These are phyloP conservation scores for Yamadazyma sp. DNA, from an alignment of 1,139 yeast genomes.

Conservation along the genomic window DNA sequence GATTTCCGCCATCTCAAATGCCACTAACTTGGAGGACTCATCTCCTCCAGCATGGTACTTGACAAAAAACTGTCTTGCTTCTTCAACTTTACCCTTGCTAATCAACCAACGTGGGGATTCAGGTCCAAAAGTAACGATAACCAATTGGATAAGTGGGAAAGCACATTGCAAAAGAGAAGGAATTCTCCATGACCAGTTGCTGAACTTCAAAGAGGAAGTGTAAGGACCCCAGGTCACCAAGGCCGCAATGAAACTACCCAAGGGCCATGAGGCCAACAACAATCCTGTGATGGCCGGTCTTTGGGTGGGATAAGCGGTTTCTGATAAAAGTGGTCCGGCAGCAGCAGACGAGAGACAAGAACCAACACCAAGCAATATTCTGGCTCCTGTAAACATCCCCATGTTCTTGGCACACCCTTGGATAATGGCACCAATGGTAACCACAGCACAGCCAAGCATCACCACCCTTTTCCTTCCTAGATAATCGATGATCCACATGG, in stretches of 20 bases:
- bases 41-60: slow-evolving; percentile 42
- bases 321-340: slow-evolving; percentile 41
- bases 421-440: slow-evolving; percentile 37
- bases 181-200: slow-evolving; percentile 38
- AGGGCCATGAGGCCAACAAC: slow-evolving; percentile 49
- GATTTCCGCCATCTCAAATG: slow-evolving; percentile 47
- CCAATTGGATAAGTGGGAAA: slow-evolving; percentile 26
- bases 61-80: slow-evolving; percentile 13
- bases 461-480: slow-evolving; percentile 36
- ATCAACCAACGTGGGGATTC: slow-evolving; percentile 8
- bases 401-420: slow-evolving; percentile 31
- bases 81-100: slow-evolving; percentile 6
- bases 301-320: slow-evolving; percentile 47
- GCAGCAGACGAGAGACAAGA: slow-evolving; percentile 42
- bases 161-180: slow-evolving; percentile 46
- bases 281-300: slow-evolving; percentile 46
- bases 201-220: slow-evolving; percentile 18
- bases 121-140: slow-evolving; percentile 19
- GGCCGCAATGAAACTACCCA: slow-evolving; percentile 57
- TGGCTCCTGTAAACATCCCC: slow-evolving; percentile 7
- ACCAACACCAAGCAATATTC: slow-evolving; percentile 8
- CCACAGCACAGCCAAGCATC: slow-evolving; percentile 23
- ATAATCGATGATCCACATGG: slow-evolving; percentile 23
- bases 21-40: slow-evolving; percentile 32
- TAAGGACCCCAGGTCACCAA: slow-evolving; percentile 49